Conservation (phyloP, 202 grass and related monocot species). For the Elaeis oleifera region DNA sequence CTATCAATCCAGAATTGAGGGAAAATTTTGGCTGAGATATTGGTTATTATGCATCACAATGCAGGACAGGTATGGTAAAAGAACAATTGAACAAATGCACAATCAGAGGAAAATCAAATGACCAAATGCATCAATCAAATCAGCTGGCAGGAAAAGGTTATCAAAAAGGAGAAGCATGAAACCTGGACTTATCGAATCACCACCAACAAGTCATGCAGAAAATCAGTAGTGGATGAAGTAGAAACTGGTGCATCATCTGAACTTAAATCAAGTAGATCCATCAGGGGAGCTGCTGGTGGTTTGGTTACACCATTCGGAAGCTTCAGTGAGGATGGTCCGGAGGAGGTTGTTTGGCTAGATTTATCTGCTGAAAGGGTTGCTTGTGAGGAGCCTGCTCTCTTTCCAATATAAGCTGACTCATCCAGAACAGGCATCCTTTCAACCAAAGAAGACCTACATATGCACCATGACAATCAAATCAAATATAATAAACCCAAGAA, state of each 20-base stretch:
- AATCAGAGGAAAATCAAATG: too few relatives aligned
- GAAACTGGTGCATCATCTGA: conserved; percentile 60
- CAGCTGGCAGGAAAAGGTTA: background rate
- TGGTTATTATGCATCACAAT: too few relatives aligned
- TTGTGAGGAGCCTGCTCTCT: conserved; percentile 59
- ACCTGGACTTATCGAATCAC: conserved; percentile 73
- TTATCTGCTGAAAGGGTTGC: conserved; percentile 47
- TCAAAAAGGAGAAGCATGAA: conserved; percentile 12
- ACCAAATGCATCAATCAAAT: background rate
- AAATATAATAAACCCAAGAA: conserved; percentile 2
- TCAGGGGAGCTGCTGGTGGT: conserved; percentile 53
- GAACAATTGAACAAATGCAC: too few relatives aligned
- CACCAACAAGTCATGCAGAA: conserved; percentile 76
- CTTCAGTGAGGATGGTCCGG: conserved; percentile 50
- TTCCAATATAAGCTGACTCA: conserved; percentile 68
- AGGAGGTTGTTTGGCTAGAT: conserved; percentile 26
- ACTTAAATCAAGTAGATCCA: conserved; percentile 87
- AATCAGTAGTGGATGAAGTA: conserved; percentile 48
- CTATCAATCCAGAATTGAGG: too few relatives aligned
- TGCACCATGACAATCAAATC: background rate
- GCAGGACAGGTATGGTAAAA: too few relatives aligned
- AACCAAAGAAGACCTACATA: conserved; percentile 82
- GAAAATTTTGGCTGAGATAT: too few relatives aligned
- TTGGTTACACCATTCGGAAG: conserved; percentile 88
- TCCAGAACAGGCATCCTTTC: conserved; percentile 98